Evolutionary conservation across 2,329 filamentous ascomycete genomes (phyloP), one percentile per base, ranked within the genome.

Genomic region (Paraconiothyrium brasiliense): DNA sequence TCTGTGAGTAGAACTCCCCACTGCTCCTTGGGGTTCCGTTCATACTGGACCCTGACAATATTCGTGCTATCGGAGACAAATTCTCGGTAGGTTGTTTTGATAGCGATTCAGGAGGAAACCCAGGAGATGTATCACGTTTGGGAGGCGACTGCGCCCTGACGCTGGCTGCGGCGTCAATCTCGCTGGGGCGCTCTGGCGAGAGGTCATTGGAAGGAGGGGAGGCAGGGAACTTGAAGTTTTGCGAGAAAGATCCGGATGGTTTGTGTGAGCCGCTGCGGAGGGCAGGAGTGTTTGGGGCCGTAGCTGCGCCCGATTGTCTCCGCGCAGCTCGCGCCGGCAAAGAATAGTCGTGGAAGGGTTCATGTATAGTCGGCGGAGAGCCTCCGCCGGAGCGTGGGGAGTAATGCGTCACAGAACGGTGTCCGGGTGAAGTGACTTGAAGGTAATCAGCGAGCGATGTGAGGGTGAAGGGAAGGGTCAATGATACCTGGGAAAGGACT

Each of bases 1-100:
- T 97, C 76, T 94, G 82, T 0, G 94, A 94, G 78, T 97, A 98
- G 71, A 98, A 96, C 73, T 99, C 95, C 57, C 91, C 92, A 75
- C 95, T 99, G 66, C 92, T 97, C 70, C 95, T 86, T 27, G 93
- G 93, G 32, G 94, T 98, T 4, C 90, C 57, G 62, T 87, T 87
- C 67, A 91, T 84, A 70, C 92, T 96, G 16, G 90, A 90, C 35
- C 91, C 90, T 3, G 93, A 92, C 57, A 97, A 83, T 55, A 97
- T 88, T 54, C 90, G 84, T 5, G 90, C 86, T 20, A 88, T 84
- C 0, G 89, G 87, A 27, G 86, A 83, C 14, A 84, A 80, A 69
- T 83, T 86, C 70, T 89, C 91, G 41, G 84, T 50, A 43, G 68
- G 70, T 22, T 70, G 56, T 72, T 87, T 90, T 3, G 67, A 68